phyloP scores from a whole-genome alignment of 306 rosid genomes.

The Medicago ruthenica region DNA sequence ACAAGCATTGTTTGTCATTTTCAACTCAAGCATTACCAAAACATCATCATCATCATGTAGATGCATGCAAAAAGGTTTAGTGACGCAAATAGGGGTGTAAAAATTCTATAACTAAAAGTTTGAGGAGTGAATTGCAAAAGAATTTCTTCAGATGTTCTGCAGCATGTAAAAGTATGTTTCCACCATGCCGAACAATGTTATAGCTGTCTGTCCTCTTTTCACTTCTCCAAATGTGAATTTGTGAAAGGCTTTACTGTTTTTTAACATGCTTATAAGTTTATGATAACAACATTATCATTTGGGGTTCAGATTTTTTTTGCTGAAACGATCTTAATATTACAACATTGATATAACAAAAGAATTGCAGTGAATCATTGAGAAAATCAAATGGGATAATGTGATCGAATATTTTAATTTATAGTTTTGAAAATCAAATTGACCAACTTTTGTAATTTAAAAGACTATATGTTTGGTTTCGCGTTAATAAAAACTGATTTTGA shows the following conservation, averaged over 20 bases:
- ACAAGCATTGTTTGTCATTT: slow-evolving; percentile 12
- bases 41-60: slow-evolving; percentile 6
- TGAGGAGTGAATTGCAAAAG: too few relatives aligned
- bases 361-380: background rate
- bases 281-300: slow-evolving; percentile 43
- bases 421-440: too few relatives aligned
- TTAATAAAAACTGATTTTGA: too few relatives aligned
- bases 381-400: too few relatives aligned
- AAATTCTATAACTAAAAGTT: background rate
- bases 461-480: too few relatives aligned
- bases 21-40: slow-evolving; percentile 24
- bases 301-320: slow-evolving; percentile 19
- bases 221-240: slow-evolving; percentile 8
- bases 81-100: background rate
- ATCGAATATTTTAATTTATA: too few relatives aligned
- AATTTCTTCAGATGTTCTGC: slow-evolving; percentile 24
- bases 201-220: slow-evolving; percentile 20
- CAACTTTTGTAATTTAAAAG: too few relatives aligned
- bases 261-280: slow-evolving; percentile 32
- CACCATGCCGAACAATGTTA: slow-evolving; percentile 56
- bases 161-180: slow-evolving; percentile 49
- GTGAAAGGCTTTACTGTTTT: slow-evolving; percentile 5
- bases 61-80: background rate
- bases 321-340: background rate
- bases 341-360: background rate